Evolutionary conservation across 805 yeast species (phyloP), one percentile per base, ranked within the genome.

Genomic region (Saturnispora diversa): DNA sequence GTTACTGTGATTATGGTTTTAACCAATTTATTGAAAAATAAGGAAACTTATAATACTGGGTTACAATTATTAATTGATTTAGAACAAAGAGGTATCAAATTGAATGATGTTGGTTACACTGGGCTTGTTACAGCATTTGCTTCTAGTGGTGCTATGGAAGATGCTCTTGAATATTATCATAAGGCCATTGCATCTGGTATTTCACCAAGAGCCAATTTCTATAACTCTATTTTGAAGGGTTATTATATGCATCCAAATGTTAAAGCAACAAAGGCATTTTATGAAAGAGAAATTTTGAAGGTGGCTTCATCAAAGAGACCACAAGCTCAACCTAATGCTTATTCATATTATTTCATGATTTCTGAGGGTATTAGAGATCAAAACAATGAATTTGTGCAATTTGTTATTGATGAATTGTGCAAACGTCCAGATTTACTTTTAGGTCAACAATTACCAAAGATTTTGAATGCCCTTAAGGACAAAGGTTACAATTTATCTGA

Each of bases 1-100:
- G 64, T 61, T 40, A 72, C 82, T 21, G 56, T 68, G 42, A 65
- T 79, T 6, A 60, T 76, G 9, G 60, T 82, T 26, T 62, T 80
- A 43, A 71, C 69, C 39, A 77, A 77, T 11, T 64, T 80, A 44
- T 62, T 70, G 43, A 66, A 66, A 49, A 65, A 68, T 38, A 65
- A 69, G n/a, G 43, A 62, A 28, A 68, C 75, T 40, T 51, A 70
- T 9, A 64, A 59, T 11, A 68, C 75, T n/a, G 84, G 83, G 1
- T 62, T 80, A 33, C 48, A 51, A 2, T 49, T 80, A 21, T 74
- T 70, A 51, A 62, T 68, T 12, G 53, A 58, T 38, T 62, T 74
- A 60, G 57, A 61, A 50, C 44, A 33, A 3, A 49, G 49, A 39
- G 62, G 58, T 35, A 49, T 60, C 52, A 41, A 49, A 16, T 55